A percentile compares a stretch with the other conserved stretches of the same genome.
These are phyloP conservation scores for Aspergillus jensenii DNA, from an alignment of 2,329 filamentous ascomycete species.

Conservation along the genomic window DNA sequence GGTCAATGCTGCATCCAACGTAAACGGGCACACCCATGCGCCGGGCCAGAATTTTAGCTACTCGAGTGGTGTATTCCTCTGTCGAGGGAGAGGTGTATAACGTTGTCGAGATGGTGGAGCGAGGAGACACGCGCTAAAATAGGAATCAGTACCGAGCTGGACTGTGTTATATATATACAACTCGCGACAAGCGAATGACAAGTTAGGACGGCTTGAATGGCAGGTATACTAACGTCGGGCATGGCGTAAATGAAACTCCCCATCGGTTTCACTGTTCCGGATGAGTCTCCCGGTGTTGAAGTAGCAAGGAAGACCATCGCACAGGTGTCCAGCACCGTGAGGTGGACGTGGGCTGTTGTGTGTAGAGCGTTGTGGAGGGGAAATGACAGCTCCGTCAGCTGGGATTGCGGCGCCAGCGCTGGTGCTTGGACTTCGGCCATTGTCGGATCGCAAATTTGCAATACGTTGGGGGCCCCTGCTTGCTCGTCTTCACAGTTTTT, in stretches of 20 bases:
- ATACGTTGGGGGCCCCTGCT: not conserved
- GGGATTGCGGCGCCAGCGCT: not conserved
- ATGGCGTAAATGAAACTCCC: constrained; percentile 94
- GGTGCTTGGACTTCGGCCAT: constrained; percentile 2
- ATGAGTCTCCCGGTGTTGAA: constrained; percentile 47
- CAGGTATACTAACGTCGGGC: constrained; percentile 67
- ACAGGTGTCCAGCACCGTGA: constrained; percentile 54
- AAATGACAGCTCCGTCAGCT: constrained; percentile 52
- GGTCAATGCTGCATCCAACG: constrained; percentile 82
- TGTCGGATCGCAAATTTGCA: not conserved
- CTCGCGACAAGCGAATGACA: not conserved
- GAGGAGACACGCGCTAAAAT: constrained; percentile 43
- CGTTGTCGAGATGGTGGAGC: constrained; percentile 68
- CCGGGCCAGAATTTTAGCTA: constrained; percentile 80
- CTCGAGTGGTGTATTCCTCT: constrained; percentile 79
- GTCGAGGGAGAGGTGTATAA: constrained; percentile 72
- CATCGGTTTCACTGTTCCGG: constrained; percentile 53
- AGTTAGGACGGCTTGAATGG: not conserved
- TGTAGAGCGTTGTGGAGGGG: constrained; percentile 57
- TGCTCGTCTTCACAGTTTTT: not conserved
- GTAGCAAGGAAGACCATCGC: constrained; percentile 59
- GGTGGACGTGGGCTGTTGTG: constrained; percentile 59
- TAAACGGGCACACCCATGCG: constrained; percentile 76
- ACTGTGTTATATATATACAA: not conserved
- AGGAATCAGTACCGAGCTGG: not conserved